Percentiles rank a stretch among this genome's conserved stretches.
Evolutionary conservation across 345 rosid species (phyloP).

Genomic region (Excoecaria agallocha): DNA sequence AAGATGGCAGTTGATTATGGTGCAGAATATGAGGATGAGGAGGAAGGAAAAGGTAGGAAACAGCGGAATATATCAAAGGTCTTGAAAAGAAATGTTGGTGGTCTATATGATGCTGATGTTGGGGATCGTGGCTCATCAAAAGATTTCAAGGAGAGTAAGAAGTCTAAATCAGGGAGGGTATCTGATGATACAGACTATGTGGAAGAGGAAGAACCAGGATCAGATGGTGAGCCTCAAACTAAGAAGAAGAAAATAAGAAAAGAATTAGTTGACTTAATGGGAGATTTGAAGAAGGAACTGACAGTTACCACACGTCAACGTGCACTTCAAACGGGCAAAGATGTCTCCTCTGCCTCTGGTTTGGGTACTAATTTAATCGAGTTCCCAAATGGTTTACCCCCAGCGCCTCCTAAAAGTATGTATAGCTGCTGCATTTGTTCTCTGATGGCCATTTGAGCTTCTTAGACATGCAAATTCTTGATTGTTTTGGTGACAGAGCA

Average conservation of each 20-base stretch:
- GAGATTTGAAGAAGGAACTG: conserved; percentile 24
- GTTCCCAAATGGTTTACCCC: conserved; percentile 33
- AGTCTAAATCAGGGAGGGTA: conserved; percentile 21
- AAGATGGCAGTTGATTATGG: conserved; percentile 26
- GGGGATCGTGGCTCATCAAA: conserved; percentile 20
- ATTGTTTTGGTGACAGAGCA: conserved; percentile 21
- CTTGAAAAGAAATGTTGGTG: conserved; percentile 37
- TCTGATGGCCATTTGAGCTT: neutral
- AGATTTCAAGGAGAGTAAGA: conserved; percentile 17
- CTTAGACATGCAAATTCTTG: neutral
- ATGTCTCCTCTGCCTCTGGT: conserved; percentile 18
- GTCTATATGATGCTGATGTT: conserved; percentile 29
- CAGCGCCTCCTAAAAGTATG: conserved; percentile 32
- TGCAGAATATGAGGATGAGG: conserved; percentile 30
- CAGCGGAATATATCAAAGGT: conserved; percentile 31
- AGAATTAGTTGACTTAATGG: conserved; percentile 27
- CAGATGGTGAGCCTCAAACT: conserved; percentile 25
- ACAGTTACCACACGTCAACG: conserved; percentile 28
- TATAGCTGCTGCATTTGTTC: neutral
- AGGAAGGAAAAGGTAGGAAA: conserved; percentile 25
- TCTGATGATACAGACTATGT: conserved; percentile 32
- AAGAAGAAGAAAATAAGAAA: conserved; percentile 25
- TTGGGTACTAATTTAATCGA: conserved; percentile 20
- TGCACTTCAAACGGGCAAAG: conserved; percentile 30
- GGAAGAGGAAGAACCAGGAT: conserved; percentile 35